A percentile compares a stretch with the other conserved stretches of the same genome.
phyloP scores from a whole-genome alignment of 768 basidiomycete species.

The Pulveroboletus frians region DNA sequence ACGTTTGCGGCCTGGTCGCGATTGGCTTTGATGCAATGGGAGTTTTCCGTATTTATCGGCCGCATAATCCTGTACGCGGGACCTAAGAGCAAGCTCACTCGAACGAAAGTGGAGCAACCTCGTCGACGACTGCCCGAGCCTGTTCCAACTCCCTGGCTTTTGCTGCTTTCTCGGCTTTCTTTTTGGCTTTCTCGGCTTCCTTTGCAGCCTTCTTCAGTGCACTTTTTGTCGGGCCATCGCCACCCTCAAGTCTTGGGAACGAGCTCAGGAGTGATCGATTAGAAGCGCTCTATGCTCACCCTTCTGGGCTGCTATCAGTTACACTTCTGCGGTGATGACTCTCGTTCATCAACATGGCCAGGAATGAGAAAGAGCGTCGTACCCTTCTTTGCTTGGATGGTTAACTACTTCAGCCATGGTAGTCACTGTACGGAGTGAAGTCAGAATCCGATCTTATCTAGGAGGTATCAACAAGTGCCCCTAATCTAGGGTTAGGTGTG shows the following conservation, averaged over 20 bases:
- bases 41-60: conserved; percentile 78
- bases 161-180: conserved; percentile 80
- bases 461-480: conserved; percentile 1
- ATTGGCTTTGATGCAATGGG: conserved; percentile 88
- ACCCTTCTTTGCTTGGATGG: conserved; percentile 6
- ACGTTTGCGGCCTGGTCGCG: conserved; percentile 56
- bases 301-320: conserved; percentile 8
- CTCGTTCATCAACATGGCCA: background rate
- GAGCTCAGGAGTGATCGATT: conserved; percentile 1
- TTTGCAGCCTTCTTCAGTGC: conserved; percentile 91
- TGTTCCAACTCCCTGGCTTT: conserved; percentile 74
- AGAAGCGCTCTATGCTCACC: conserved; percentile 4
- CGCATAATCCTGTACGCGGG: conserved; percentile 60
- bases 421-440: background rate
- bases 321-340: conserved; percentile 1
- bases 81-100: conserved; percentile 16
- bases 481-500: conserved; percentile 18
- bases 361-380: background rate
- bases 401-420: conserved; percentile 14
- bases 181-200: conserved; percentile 84
- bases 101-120: conserved; percentile 33
- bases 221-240: conserved; percentile 69
- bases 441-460: conserved; percentile 22
- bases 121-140: conserved; percentile 62
- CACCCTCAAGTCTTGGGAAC: conserved; percentile 19